phyloP scores from a whole-genome alignment of 2,329 filamentous ascomycete genomes.

The Botrytis deweyae region DNA sequence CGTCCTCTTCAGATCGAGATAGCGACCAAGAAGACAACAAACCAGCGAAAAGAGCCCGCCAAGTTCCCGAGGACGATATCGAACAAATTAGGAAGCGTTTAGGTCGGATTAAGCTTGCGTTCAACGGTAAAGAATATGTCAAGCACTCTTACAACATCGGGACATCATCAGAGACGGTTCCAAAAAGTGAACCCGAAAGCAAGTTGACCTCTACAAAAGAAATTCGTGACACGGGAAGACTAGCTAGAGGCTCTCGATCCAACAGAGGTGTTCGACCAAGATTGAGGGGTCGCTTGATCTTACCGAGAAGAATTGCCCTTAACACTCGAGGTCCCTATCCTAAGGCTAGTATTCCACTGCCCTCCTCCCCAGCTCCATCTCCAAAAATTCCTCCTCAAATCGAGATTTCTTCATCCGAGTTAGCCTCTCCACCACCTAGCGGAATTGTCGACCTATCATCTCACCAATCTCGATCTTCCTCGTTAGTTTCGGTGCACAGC shows the following conservation, averaged over 20 bases:
- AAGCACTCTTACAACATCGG: conserved; percentile 16
- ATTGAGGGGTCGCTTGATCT: neutral
- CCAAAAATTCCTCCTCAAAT: conserved; percentile 15
- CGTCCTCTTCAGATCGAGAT: neutral
- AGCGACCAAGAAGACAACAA: neutral
- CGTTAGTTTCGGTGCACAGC: neutral
- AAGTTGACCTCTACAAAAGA: too few relatives aligned
- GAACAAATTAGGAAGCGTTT: conserved; percentile 6
- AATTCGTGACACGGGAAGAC: neutral
- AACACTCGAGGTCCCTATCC: neutral
- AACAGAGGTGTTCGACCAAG: neutral
- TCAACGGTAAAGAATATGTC: conserved; percentile 1
- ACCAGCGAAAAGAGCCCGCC: neutral
- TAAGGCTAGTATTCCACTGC: neutral
- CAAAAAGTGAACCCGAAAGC: too few relatives aligned
- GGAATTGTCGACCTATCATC: conserved; percentile 29
- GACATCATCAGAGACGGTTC: neutral
- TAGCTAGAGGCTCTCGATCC: neutral
- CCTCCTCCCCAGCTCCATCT: conserved; percentile 9
- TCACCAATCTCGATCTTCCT: neutral
- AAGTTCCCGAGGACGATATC: neutral
- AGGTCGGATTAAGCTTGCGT: neutral
- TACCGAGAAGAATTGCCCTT: neutral
- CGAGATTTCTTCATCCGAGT: conserved; percentile 25
- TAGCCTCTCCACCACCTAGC: conserved; percentile 27